Percentiles rank a stretch among this genome's conserved stretches.
phyloP scores from a whole-genome alignment of 108 stramenopile species.

The Aurantiochytrium sp. region DNA sequence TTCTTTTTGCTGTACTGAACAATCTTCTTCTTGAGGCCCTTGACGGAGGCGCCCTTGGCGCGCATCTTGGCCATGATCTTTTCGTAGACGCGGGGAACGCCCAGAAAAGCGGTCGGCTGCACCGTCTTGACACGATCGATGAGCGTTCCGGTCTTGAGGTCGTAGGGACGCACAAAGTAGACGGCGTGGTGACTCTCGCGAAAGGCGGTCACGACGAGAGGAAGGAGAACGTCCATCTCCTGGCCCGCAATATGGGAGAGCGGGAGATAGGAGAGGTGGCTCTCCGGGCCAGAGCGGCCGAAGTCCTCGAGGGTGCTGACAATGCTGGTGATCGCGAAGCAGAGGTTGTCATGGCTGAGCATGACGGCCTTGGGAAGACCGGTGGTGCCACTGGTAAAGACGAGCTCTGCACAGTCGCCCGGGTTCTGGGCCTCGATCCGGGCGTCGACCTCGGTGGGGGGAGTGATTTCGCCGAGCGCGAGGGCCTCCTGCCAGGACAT shows the following conservation, averaged over 20 bases:
- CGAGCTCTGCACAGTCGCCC: constrained; percentile 53
- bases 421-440: constrained; percentile 35
- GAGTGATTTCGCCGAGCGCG: background rate
- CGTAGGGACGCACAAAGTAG: constrained; percentile 58
- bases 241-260: constrained; percentile 51
- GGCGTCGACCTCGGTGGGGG: constrained; percentile 16
- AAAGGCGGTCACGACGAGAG: constrained; percentile 38
- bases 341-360: constrained; percentile 68
- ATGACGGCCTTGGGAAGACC: constrained; percentile 72
- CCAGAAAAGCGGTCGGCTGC: constrained; percentile 53
- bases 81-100: constrained; percentile 61
- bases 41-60: constrained; percentile 42
- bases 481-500: constrained; percentile 41
- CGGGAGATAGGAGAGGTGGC: constrained; percentile 36
- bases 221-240: constrained; percentile 31
- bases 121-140: constrained; percentile 40
- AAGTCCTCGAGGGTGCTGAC: background rate
- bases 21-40: constrained; percentile 48
- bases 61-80: constrained; percentile 62
- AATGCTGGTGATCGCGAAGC: background rate
- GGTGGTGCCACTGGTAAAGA: constrained; percentile 72
- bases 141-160: constrained; percentile 48
- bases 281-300: constrained; percentile 15
- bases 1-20: constrained; percentile 44
- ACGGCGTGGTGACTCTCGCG: background rate